Base-by-base conservation (phyloP, 768 basidiomycete species). In the Tubosaeta brunneosetosa region DNA sequence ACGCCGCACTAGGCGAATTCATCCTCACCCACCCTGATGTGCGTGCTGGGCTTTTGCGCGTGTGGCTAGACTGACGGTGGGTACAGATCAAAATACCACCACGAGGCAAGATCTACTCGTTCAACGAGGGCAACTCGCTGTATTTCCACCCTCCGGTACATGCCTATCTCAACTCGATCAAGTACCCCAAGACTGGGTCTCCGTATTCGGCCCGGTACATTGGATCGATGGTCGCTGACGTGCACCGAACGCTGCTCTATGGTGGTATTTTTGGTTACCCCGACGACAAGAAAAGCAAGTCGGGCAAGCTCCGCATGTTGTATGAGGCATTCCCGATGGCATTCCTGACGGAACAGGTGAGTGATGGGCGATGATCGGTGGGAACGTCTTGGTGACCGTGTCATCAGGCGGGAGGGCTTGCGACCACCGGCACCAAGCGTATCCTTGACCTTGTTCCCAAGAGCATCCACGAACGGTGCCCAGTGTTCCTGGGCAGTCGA, bases 301-400 rank as follows among this genome's bases (percentile, higher is more conserved):
- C 73, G 51, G 95, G 97, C 44, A 99, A 99, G 74, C 77, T 99
- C 61, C 81, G 97, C 64, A 73, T 98, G 66, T 75, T 99, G 43
- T 99, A 98, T 61, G 97, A 98, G 72, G 95, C 92, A 3, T 97
- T 97, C 79, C 95, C 94, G 17, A 97, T 97, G 94, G 89, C 93
- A 9, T 94, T 86, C 74, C 72, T 97, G 67, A 93, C 84, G 3
- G 94, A 97, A 64, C 93, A 95, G 81, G 90, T 88, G 55, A 44
- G 78, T 63, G 44, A 38, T n/a, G 26, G 41, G 36, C 25, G 8
- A 25, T 25, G 6, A n/a, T 43, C 25, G 45, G 41, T 31, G 42
- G 14, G 26, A 40, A 38, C n/a, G 9, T 48, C 22, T 12, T 25
- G 6, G 51, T 48, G 42, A 45, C 27, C 16, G 22, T 22, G 41